phyloP scores from a whole-genome alignment of 192 early-diverging fungal species.

The Thamnidium elegans region DNA sequence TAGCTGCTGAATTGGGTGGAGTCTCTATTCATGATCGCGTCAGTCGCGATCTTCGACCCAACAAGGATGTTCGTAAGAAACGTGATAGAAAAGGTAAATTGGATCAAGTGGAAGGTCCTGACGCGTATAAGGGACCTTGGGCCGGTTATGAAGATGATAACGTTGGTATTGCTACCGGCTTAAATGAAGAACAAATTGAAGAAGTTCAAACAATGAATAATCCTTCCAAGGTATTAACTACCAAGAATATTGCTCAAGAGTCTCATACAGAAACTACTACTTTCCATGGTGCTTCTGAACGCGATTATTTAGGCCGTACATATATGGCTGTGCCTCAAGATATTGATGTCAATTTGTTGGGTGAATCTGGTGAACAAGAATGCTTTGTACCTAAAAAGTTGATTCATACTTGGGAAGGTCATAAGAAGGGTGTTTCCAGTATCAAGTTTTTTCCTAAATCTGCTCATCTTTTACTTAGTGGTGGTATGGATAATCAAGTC shows the following conservation, averaged over 20 bases:
- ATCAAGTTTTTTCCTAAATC: constrained; percentile 89
- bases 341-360: constrained; percentile 70
- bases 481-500: constrained; percentile 91
- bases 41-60: constrained; percentile 39
- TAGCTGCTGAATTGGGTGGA: constrained; percentile 51
- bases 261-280: constrained; percentile 70
- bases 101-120: constrained; percentile 65
- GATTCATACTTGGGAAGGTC: constrained; percentile 91
- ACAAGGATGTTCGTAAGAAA: constrained; percentile 50
- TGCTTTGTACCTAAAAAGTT: constrained; percentile 85
- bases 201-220: constrained; percentile 33
- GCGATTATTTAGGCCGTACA: constrained; percentile 91
- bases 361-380: constrained; percentile 69
- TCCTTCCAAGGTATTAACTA: constrained; percentile 17
- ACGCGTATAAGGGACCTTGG: constrained; percentile 90
- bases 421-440: constrained; percentile 86
- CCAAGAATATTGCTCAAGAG: constrained; percentile 25
- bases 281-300: constrained; percentile 85
- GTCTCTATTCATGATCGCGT: constrained; percentile 47
- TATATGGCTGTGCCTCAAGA: constrained; percentile 97
- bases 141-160: constrained; percentile 88
- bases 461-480: constrained; percentile 87
- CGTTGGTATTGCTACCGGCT: constrained; percentile 55
- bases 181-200: constrained; percentile 49
- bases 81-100: constrained; percentile 79